A percentile compares a stretch with the other conserved stretches of the same genome.
Evolutionary conservation across 305 asterid genomes (phyloP).

Genomic region (Solanum chacoense): DNA sequence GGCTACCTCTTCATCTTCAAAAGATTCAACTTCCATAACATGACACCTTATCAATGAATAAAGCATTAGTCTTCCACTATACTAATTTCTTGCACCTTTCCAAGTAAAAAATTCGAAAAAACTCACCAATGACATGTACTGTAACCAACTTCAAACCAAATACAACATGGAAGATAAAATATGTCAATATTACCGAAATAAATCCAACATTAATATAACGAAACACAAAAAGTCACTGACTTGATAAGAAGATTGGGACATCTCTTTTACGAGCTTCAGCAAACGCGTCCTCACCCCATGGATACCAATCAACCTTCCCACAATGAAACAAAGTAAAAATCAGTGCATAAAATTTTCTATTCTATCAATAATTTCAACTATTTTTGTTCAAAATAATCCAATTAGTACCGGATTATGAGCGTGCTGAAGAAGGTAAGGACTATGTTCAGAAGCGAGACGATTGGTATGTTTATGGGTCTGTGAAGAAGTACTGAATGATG

Average conservation of each 20-base stretch:
- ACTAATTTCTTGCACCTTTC: not conserved
- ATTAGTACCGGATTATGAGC: constrained; percentile 70
- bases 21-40: constrained; percentile 97
- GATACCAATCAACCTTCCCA: constrained; percentile 86
- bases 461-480: constrained; percentile 39
- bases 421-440: constrained; percentile 93
- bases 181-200: not conserved
- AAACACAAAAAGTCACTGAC: constrained; percentile 21
- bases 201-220: not conserved
- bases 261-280: constrained; percentile 80
- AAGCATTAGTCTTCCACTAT: not conserved
- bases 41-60: constrained; percentile 58
- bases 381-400: not conserved
- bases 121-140: constrained; percentile 98
- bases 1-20: constrained; percentile 74
- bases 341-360: not conserved
- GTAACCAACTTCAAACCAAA: constrained; percentile 67
- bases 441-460: constrained; percentile 78
- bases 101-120: not conserved
- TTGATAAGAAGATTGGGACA: constrained; percentile 77
- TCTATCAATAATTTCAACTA: not conserved
- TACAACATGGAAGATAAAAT: not conserved
- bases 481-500: constrained; percentile 34
- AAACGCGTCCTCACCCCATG: constrained; percentile 97
- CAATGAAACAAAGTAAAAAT: not conserved